Conservation (phyloP, 306 rosid species). For the Fragaria iinumae region DNA sequence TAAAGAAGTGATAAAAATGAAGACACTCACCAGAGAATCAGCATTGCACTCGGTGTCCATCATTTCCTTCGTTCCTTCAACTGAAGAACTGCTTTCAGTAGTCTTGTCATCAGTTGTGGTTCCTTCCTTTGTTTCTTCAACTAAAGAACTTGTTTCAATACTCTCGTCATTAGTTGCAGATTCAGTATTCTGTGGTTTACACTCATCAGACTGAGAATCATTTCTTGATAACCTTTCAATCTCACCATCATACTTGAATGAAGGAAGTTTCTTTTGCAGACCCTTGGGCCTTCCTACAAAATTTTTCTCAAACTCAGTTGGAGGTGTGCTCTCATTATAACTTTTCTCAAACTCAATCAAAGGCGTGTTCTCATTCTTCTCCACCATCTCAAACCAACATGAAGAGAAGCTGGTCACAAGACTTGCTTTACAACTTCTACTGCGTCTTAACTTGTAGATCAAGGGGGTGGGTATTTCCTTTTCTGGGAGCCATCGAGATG, state of each 20-base stretch:
- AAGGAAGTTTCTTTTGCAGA: slow-evolving; percentile 43
- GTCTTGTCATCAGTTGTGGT: not conserved
- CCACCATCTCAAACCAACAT: slow-evolving; percentile 57
- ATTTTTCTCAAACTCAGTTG: slow-evolving; percentile 51
- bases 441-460: slow-evolving; percentile 45
- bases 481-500: slow-evolving; percentile 41
- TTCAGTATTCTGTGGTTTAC: slow-evolving; percentile 32
- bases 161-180: slow-evolving; percentile 34
- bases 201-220: slow-evolving; percentile 40
- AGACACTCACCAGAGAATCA: slow-evolving; percentile 49
- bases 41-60: slow-evolving; percentile 25
- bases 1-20: not conserved
- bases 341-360: slow-evolving; percentile 53
- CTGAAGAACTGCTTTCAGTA: not conserved
- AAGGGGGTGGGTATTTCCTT: slow-evolving; percentile 33
- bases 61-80: not conserved
- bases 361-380: slow-evolving; percentile 51
- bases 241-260: slow-evolving; percentile 41
- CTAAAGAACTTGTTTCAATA: slow-evolving; percentile 21
- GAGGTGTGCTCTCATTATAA: slow-evolving; percentile 50
- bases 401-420: slow-evolving; percentile 42
- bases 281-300: slow-evolving; percentile 64
- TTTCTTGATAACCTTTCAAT: slow-evolving; percentile 32
- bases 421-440: slow-evolving; percentile 78
- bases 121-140: not conserved